Base-by-base conservation (phyloP, 768 basidiomycete species). In the Mycena kentingensis region DNA sequence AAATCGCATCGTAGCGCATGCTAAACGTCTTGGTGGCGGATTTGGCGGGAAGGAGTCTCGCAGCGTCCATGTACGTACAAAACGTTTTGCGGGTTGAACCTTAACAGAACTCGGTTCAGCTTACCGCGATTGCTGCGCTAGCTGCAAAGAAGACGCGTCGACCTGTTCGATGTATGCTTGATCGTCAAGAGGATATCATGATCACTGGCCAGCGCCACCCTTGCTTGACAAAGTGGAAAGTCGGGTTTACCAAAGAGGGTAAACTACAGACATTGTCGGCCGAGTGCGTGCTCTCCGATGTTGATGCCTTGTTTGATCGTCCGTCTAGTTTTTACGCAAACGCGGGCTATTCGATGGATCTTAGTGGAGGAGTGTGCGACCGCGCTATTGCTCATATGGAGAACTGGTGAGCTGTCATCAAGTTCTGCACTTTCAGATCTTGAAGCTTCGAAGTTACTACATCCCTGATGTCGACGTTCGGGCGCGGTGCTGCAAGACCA, bases 191-290 rank as follows among this genome's bases (percentile, higher is more conserved):
- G 32, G 59, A 60, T 26, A 60, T 60, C 45, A 49, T 50, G 52
- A 60, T 48, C n/a, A 60, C 55, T 13, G 59, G 59, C 18, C 59
- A 60, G 47, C 59, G 59, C 18, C 59, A 60, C 37, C 59, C 59
- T 4, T 56, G 52, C 21, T 52, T 57, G n/a, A 51, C 52, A 8
- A 41, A 60, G 13, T 60, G 59, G 59, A 54, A 37, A 44, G 59
- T 60, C 21, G 59, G 59, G 11, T 60, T 60, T 22, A 60, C 32
- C n/a, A 51, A 51, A 0, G 52, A 60, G 25, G 59, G 59, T 8
- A 60, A 57, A 28, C 31, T 60, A 5, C 59, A 53, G 41, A 55
- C 59, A 2, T 48, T 60, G 45, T 43, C 22, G 18, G 55, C 39
- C 26, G 55, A 60, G 57, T 54, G 26, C 44, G 57, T 42, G 6